These are phyloP conservation scores for Monilinia aucupariae DNA, from an alignment of 2,329 filamentous ascomycete species.

Conservation along the genomic window DNA sequence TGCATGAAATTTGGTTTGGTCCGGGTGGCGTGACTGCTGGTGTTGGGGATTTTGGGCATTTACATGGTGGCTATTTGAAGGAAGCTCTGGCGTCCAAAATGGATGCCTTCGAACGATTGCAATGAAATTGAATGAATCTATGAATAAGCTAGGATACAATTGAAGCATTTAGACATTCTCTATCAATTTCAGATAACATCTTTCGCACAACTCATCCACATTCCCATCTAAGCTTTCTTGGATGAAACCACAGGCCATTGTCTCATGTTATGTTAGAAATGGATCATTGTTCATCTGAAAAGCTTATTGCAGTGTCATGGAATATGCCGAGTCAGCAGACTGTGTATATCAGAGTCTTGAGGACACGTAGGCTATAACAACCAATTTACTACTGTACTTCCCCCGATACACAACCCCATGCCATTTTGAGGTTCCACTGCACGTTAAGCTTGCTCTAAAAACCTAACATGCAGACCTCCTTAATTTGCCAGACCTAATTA, in stretches of 20 bases:
- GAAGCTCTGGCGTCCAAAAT: neutral
- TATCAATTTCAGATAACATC: neutral
- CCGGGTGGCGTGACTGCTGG: neutral
- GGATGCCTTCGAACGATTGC: neutral
- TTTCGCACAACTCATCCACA: neutral
- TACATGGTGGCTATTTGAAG: neutral
- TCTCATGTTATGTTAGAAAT: neutral
- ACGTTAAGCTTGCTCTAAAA: no score
- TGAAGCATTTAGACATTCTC: neutral
- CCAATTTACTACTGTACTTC: no score
- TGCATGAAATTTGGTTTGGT: neutral
- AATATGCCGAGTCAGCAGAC: no score
- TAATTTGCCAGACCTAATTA: neutral
- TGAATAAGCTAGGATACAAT: neutral
- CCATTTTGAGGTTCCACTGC: no score
- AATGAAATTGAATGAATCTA: neutral
- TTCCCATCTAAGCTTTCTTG: neutral
- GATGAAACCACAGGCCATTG: neutral
- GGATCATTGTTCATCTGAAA: no score
- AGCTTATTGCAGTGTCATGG: no score
- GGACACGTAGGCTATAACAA: no score
- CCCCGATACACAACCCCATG: no score
- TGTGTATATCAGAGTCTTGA: no score
- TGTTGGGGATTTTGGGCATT: slow-evolving; percentile 8
- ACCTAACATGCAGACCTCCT: no score